Evolutionary conservation across 2,329 filamentous ascomycete genomes (phyloP).

Genomic region (Teratosphaeria nubilosa): DNA sequence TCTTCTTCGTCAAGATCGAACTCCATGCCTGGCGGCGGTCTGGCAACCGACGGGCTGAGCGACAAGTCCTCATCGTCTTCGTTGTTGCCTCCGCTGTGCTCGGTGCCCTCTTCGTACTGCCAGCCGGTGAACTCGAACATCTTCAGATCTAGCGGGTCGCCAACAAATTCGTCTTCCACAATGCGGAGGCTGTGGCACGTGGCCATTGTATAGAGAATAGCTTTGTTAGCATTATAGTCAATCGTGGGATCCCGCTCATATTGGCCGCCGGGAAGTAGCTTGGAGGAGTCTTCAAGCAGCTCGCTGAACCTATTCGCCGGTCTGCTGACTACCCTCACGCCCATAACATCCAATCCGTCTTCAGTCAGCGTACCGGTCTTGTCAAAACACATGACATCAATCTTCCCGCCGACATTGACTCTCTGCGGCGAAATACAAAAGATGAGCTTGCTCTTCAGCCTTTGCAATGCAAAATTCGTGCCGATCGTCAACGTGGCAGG

Average conservation of each 20-base stretch:
- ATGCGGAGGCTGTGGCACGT: conserved; percentile 87
- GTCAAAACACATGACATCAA: conserved; percentile 95
- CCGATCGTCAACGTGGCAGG: conserved; percentile 94
- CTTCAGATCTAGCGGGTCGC: conserved; percentile 89
- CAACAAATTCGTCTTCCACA: conserved; percentile 80
- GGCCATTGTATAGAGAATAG: conserved; percentile 86
- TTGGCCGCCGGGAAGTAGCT: conserved; percentile 45
- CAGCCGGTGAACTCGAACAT: conserved; percentile 98
- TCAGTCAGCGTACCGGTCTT: conserved; percentile 98
- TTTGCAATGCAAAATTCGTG: conserved; percentile 82
- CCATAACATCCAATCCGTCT: conserved; percentile 87
- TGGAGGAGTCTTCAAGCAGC: conserved; percentile 55
- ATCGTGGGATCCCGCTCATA: conserved; percentile 50
- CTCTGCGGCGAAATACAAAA: conserved; percentile 97
- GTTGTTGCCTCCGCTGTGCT: conserved; percentile 49
- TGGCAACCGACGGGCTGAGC: conserved; percentile 78
- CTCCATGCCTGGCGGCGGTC: conserved; percentile 57
- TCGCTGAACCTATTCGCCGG: conserved; percentile 60
- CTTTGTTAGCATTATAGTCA: conserved; percentile 53
- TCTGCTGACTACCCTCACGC: conserved; percentile 66
- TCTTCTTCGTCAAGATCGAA: conserved; percentile 46
- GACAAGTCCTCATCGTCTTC: conserved; percentile 61
- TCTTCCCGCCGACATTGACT: conserved; percentile 90
- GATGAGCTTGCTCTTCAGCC: conserved; percentile 80
- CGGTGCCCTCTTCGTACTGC: conserved; percentile 81